Conservation (phyloP, 179 eudicot genomes). For the Actinidia chinensis region DNA sequence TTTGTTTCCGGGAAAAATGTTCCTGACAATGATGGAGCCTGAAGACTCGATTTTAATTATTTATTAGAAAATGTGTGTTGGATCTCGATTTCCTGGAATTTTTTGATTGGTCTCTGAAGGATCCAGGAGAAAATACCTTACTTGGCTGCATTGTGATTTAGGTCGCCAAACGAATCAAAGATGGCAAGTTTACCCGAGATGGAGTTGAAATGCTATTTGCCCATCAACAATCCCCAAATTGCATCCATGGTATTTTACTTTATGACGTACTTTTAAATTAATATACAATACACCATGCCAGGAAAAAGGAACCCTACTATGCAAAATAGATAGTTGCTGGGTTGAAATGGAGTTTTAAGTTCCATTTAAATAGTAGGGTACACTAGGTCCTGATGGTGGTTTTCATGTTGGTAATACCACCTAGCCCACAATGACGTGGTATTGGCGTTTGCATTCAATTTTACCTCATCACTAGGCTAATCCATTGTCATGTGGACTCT, state of each 20-base stretch:
- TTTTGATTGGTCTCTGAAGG: background rate
- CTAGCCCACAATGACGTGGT: no score
- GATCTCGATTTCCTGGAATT: background rate
- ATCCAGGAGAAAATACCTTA: slow-evolving; percentile 43
- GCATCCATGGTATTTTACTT: slow-evolving; percentile 67
- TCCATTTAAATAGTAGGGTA: no score
- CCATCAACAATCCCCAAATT: slow-evolving; percentile 83
- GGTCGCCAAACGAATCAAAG: slow-evolving; percentile 93
- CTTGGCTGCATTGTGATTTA: slow-evolving; percentile 92
- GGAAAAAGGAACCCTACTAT: no score
- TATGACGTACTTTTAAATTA: background rate
- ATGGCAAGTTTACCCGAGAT: slow-evolving; percentile 73
- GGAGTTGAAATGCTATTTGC: slow-evolving; percentile 63
- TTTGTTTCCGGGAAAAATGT: background rate
- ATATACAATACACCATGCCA: no score
- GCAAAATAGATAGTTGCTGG: no score
- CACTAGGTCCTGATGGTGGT: no score
- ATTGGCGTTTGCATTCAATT: no score
- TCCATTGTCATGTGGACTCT: background rate
- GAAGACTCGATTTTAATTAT: no score
- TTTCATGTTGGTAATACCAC: no score
- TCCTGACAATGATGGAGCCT: background rate
- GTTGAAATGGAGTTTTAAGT: no score
- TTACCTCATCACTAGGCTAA: background rate
- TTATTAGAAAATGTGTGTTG: background rate